Evolutionary conservation across 257 asterid genomes (phyloP).

Genomic region (Plantago ovata): DNA sequence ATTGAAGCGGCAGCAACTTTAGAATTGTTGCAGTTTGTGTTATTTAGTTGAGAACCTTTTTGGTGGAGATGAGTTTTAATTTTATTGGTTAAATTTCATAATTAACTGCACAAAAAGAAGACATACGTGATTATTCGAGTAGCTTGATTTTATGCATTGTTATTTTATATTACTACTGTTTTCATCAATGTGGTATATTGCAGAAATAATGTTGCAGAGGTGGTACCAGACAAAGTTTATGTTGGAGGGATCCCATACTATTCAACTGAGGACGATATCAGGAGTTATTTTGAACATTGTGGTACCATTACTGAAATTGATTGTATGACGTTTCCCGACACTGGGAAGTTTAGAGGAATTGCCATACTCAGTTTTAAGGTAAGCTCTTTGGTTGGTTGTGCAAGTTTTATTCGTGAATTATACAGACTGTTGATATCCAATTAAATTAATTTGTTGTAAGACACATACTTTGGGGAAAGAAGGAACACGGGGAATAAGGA

Average conservation of each 20-base stretch:
- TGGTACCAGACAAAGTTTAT: slow-evolving; percentile 51
- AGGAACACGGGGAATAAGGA: neutral
- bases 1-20: too few species aligned
- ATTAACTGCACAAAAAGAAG: too few species aligned
- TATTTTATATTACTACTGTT: neutral
- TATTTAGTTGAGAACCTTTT: too few species aligned
- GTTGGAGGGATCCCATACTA: slow-evolving; percentile 98
- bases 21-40: too few species aligned
- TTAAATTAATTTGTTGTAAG: neutral
- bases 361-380: slow-evolving; percentile 92
- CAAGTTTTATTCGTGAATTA: neutral
- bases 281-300: slow-evolving; percentile 88
- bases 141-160: neutral
- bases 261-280: slow-evolving; percentile 91
- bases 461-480: neutral
- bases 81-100: too few species aligned
- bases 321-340: slow-evolving; percentile 86
- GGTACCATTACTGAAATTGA: slow-evolving; percentile 79
- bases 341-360: slow-evolving; percentile 94
- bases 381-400: slow-evolving; percentile 19
- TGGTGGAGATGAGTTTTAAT: too few species aligned
- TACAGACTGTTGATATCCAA: too few species aligned
- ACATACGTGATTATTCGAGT: neutral
- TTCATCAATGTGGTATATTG: slow-evolving; percentile 16
- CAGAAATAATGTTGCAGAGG: slow-evolving; percentile 43